These are phyloP conservation scores for Artomyces pyxidatus DNA, from an alignment of 768 basidiomycete species.

Conservation along the genomic window DNA sequence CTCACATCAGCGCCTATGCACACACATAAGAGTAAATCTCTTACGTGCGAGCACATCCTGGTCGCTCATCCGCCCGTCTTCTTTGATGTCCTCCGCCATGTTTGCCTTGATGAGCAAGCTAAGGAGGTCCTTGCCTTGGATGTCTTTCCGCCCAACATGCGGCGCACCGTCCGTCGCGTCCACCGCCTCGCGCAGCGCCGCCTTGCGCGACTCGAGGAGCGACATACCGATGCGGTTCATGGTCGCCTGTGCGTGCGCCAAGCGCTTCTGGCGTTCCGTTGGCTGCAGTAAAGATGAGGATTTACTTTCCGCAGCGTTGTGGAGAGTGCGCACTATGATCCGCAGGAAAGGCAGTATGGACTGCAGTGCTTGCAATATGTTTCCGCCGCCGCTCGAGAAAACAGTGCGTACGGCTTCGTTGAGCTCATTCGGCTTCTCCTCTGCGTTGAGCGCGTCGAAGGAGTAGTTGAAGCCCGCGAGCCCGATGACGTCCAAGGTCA, in stretches of 20 bases:
- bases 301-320: too few relatives aligned
- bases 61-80: conserved; percentile 21
- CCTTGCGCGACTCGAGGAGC: conserved; percentile 45
- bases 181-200: conserved; percentile 14
- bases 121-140: conserved; percentile 20
- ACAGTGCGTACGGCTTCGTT: conserved; percentile 27
- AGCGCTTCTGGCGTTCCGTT: background rate
- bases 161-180: background rate
- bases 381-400: conserved; percentile 8
- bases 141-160: conserved; percentile 8
- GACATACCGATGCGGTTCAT: conserved; percentile 45
- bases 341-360: conserved; percentile 29
- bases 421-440: conserved; percentile 23
- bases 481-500: conserved; percentile 20
- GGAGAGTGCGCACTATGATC: conserved; percentile 30
- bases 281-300: background rate
- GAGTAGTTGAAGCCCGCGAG: conserved; percentile 30
- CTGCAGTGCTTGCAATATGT: conserved; percentile 25
- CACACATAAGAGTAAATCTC: background rate
- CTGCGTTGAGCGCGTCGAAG: conserved; percentile 26
- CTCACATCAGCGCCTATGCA: background rate
- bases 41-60: conserved; percentile 23
- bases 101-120: conserved; percentile 24
- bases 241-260: conserved; percentile 25
- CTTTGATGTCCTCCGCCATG: conserved; percentile 22